Percentiles rank a stretch among this genome's conserved stretches.
These are phyloP conservation scores for Curvularia spicifera DNA, from an alignment of 2,329 filamentous ascomycete species.

Conservation along the genomic window DNA sequence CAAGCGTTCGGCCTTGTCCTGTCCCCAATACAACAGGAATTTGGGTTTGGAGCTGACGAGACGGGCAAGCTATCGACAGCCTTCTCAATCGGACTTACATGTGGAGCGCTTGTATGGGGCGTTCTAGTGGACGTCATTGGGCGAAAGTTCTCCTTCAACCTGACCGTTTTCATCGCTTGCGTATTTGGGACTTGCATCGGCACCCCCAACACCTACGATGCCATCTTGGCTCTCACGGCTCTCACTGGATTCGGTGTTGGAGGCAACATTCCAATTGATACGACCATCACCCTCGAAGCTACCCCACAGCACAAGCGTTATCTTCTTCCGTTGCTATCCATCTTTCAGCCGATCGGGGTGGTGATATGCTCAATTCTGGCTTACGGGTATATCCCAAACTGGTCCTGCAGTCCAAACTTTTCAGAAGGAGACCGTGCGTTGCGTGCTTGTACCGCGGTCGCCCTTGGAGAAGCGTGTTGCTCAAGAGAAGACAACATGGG, in stretches of 20 bases:
- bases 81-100: conserved; percentile 62
- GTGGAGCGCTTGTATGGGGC: conserved; percentile 64
- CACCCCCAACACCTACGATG: conserved; percentile 57
- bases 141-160: conserved; percentile 63
- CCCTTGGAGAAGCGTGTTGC: conserved; percentile 46
- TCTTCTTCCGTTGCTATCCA: conserved; percentile 59
- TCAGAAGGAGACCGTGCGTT: conserved; percentile 51
- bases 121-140: conserved; percentile 62
- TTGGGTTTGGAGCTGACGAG: conserved; percentile 57
- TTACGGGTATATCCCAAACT: conserved; percentile 60
- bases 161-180: conserved; percentile 62
- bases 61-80: conserved; percentile 62
- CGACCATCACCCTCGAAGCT: conserved; percentile 63
- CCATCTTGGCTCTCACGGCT: conserved; percentile 61
- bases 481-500: conserved; percentile 50
- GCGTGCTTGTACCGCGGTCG: conserved; percentile 53
- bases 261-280: conserved; percentile 64
- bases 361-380: conserved; percentile 59
- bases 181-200: conserved; percentile 62
- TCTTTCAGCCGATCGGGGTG: conserved; percentile 64
- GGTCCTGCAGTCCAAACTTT: conserved; percentile 61
- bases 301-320: conserved; percentile 61
- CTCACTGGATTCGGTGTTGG: conserved; percentile 61
- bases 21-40: conserved; percentile 62
- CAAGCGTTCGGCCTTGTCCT: conserved; percentile 64